Base-by-base conservation (phyloP, 2,329 filamentous ascomycete genomes). In the Penicillium sp. region DNA sequence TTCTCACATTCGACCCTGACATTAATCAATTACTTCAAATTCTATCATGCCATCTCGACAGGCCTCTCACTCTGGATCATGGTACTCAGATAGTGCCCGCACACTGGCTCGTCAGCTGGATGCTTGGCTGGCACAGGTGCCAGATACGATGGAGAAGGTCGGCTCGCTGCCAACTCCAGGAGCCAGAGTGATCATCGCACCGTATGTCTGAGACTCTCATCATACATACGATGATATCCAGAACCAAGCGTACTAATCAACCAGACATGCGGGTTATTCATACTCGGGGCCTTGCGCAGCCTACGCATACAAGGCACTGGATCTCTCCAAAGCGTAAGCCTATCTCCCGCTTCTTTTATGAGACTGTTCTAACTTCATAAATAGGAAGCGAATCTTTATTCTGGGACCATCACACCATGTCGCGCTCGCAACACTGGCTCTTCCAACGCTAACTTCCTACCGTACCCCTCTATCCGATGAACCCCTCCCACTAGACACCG, bases 241-340 rank as follows among this genome's bases (percentile, higher is more conserved):
- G 13, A 55, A 4, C 19, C 21, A 31, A 58, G 10, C 41, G 59
- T 60, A 50, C 60, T 71, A 50, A 47, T 54, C 15, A 56, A 53
- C 66, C 68, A 97, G 93, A 60, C 94, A 99, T 75, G 94, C 94
- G 59, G 94, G 94, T 60, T 99, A 96, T 78, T 80, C 85, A 2
- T 97, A 93, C 80, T 99, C 94, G 4, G 94, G 94, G 8, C 85
- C 88, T 40, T 93, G 91, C 65, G 94, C 94, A 43, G 94, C 93
- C 43, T 97, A 91, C 87, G 94, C 94, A 9, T 99, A 97, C 78
- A 94, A 91, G 75, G 84, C 85, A 7, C 86, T 96, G 50, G 92
- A 97, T 73, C 82, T 97, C 56, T 88, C 86, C 59, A 85, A 86
- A 60, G 89, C 87, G 84, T 88, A 75, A 73, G 82, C 73, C 51